Evolutionary conservation across 2,329 filamentous ascomycete genomes (phyloP), one percentile per base, ranked within the genome.

Genomic region (Alternaria ethzedia): DNA sequence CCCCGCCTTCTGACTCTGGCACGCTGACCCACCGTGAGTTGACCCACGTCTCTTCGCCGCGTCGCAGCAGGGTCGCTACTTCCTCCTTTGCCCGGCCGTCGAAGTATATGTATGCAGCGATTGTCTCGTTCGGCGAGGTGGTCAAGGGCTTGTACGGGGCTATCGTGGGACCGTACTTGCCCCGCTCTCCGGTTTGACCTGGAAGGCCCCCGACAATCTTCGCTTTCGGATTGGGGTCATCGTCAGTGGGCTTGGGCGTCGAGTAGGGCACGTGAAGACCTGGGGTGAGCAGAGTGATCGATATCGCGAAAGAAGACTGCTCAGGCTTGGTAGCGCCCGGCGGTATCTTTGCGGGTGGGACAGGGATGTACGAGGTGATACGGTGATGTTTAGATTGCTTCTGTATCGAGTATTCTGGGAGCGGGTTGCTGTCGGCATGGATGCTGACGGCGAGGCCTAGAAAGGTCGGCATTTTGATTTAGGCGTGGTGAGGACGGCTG

Each of bases 401-500:
- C 84, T 98, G 95, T 73, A 98, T 91, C 75, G 94, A 95, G 83
- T 97, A 91, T 83, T 99, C 96, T 66, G 94, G 86, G 70, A 99
- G 89, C 70, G 96, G 94, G 47, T 89, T 89, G 71, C 88, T 86
- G 72, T 93, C 87, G 47, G 88, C 89, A 84, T 99, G 96, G 81
- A 98, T 96, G 87, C 93, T 97, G 80, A 98, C 95, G 75, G 96
- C 95, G 83, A 99, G 94, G 83, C 96, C 96, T 86, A 98, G 97
- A 86, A 98, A 99, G 89, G 94, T 98, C 85, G 96, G 96, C 96
- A 67, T 67, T 13, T 55, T 57, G 62, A 49, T n/a, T 49, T 46
- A n/a, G 61, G 54, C 36, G 64, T 58, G 55, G 49, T 54, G 63
- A 52, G 57, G 52, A 28, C 43, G 28, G 23, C 32, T 41, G 62